These are phyloP conservation scores for Leccinum fibrillosum DNA, from an alignment of 768 basidiomycete species.

Conservation along the genomic window DNA sequence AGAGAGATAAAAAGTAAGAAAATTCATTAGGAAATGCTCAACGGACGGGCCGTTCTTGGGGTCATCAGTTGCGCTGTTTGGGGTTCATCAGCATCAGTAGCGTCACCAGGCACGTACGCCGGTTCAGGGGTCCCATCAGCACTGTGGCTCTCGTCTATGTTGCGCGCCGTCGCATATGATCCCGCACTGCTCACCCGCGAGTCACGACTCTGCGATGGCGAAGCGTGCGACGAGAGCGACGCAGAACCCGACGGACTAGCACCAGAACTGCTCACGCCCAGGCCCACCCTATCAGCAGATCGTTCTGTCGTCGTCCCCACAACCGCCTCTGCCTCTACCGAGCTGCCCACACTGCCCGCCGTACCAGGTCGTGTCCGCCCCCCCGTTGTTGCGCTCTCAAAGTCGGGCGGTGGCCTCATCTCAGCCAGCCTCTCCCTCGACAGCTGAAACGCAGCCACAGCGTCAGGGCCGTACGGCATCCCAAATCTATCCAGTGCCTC, in stretches of 20 bases:
- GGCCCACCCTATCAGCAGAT: background rate
- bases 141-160: background rate
- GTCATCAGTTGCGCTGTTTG: slow-evolving; percentile 16
- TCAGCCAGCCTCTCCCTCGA: slow-evolving; percentile 41
- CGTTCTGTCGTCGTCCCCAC: background rate
- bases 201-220: slow-evolving; percentile 1
- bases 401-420: slow-evolving; percentile 46
- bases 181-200: slow-evolving; percentile 15
- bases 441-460: slow-evolving; percentile 53
- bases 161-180: slow-evolving; percentile 14
- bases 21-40: background rate
- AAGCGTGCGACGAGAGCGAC: background rate
- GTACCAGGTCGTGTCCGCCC: background rate
- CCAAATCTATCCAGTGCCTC: slow-evolving; percentile 69
- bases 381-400: slow-evolving; percentile 32
- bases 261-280: background rate
- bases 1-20: no score
- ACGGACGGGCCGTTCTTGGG: slow-evolving; percentile 19
- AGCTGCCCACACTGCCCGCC: background rate
- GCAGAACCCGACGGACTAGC: background rate
- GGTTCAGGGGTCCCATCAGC: background rate
- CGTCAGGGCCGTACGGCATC: slow-evolving; percentile 73
- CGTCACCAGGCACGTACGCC: background rate
- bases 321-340: background rate
- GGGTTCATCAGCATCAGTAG: slow-evolving; percentile 5